Evolutionary conservation across 2,329 filamentous ascomycete species (phyloP).

Genomic region (Colletotrichum sidae): DNA sequence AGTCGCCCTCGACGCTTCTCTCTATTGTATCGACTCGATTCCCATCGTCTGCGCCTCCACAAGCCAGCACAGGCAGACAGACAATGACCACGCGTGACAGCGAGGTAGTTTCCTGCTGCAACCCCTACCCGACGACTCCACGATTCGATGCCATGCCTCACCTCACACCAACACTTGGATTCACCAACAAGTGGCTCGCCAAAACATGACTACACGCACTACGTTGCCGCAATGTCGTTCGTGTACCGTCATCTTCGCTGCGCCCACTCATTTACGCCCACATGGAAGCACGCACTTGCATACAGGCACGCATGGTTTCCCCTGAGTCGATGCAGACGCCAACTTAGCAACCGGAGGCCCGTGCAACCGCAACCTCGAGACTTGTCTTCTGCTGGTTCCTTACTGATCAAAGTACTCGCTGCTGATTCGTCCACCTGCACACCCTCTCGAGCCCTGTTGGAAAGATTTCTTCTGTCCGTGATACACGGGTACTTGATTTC

Average conservation of each 20-base stretch:
- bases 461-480: no score
- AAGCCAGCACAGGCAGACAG: background rate
- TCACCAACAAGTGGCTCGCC: no score
- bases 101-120: background rate
- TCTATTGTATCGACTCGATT: background rate
- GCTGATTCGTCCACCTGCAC: constrained; percentile 21
- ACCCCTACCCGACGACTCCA: background rate
- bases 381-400: constrained; percentile 1
- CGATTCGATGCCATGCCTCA: background rate
- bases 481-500: constrained; percentile 1
- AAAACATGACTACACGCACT: no score
- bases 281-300: constrained; percentile 21
- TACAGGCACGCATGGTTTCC: constrained; percentile 30
- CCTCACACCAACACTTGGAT: no score
- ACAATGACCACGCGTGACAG: constrained; percentile 22
- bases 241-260: background rate
- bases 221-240: background rate
- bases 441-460: constrained; percentile 11
- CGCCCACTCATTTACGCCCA: constrained; percentile 27
- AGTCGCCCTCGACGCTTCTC: background rate
- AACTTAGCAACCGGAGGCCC: constrained; percentile 23
- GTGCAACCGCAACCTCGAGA: constrained; percentile 23
- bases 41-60: background rate
- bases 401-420: background rate
- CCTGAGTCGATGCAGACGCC: constrained; percentile 31